Conservation (phyloP, 2,329 filamentous ascomycete genomes). For the Alternaria arborescens region DNA sequence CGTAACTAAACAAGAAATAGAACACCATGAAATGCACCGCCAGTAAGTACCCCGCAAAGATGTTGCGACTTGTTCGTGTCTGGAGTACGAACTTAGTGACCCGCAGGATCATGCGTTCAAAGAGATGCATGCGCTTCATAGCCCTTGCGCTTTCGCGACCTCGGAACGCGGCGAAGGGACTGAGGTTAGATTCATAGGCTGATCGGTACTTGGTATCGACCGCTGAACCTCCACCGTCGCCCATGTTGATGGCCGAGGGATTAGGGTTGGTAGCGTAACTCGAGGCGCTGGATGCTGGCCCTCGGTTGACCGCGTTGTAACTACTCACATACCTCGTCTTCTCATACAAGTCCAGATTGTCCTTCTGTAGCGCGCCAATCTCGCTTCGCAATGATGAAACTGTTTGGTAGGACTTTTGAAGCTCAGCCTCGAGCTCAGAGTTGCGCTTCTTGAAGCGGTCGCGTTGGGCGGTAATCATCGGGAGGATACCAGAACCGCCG, state of each 20-base stretch:
- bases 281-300: constrained; percentile 66
- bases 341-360: constrained; percentile 95
- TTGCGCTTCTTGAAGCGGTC: constrained; percentile 99
- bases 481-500: constrained; percentile 85
- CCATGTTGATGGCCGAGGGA: constrained; percentile 73
- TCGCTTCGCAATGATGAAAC: constrained; percentile 90
- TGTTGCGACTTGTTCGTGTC: constrained; percentile 86
- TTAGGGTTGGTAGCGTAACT: constrained; percentile 72
- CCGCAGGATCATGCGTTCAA: constrained; percentile 89
- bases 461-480: constrained; percentile 97
- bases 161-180: constrained; percentile 93
- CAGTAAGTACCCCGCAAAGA: constrained; percentile 92
- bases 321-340: constrained; percentile 96
- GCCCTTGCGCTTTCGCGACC: constrained; percentile 92
- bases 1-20: constrained; percentile 84
- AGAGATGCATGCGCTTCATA: constrained; percentile 90
- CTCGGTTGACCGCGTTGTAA: constrained; percentile 83
- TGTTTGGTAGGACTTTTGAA: constrained; percentile 82
- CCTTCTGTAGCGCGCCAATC: constrained; percentile 89
- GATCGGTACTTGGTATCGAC: constrained; percentile 80
- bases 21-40: constrained; percentile 89
- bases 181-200: constrained; percentile 94
- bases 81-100: constrained; percentile 90
- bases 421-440: constrained; percentile 84
- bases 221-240: constrained; percentile 16